These are phyloP conservation scores for Fusarium temperatum DNA, from an alignment of 2,329 filamentous ascomycete species.

Conservation along the genomic window DNA sequence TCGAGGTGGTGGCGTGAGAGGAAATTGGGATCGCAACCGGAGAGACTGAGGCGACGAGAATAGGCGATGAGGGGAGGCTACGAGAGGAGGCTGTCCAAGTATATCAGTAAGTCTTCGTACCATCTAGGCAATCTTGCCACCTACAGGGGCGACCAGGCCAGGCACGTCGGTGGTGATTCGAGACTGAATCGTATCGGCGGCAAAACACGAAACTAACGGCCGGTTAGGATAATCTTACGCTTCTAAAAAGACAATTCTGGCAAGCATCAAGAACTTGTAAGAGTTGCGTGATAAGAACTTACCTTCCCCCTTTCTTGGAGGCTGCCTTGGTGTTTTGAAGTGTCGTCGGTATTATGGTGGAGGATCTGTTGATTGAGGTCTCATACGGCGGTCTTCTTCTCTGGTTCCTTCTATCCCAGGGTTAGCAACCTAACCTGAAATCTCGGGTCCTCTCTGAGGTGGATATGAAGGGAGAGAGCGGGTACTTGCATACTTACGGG, in stretches of 20 bases:
- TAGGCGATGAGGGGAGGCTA: neutral
- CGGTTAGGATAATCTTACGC: neutral
- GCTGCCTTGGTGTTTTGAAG: neutral
- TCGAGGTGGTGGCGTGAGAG: neutral
- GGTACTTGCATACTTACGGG: neutral
- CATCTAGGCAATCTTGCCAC: neutral
- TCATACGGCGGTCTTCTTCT: neutral
- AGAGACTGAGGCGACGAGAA: neutral
- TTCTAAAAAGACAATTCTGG: neutral
- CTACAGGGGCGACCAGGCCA: neutral
- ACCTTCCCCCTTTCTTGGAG: neutral
- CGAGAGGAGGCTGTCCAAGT: neutral
- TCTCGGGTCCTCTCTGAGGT: neutral
- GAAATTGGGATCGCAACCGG: neutral
- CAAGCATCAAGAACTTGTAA: neutral
- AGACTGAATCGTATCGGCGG: neutral
- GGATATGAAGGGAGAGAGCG: neutral
- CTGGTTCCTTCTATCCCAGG: fast-evolving
- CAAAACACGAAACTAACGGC: neutral
- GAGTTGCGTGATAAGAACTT: neutral
- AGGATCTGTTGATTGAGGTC: neutral
- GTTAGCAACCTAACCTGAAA: neutral
- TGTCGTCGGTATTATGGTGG: neutral
- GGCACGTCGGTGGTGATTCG: neutral
- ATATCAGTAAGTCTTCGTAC: neutral